Percentiles rank a stretch among this genome's conserved stretches.
Conservation (phyloP, 2,329 filamentous ascomycete genomes). For the Fusarium veterinarium region DNA sequence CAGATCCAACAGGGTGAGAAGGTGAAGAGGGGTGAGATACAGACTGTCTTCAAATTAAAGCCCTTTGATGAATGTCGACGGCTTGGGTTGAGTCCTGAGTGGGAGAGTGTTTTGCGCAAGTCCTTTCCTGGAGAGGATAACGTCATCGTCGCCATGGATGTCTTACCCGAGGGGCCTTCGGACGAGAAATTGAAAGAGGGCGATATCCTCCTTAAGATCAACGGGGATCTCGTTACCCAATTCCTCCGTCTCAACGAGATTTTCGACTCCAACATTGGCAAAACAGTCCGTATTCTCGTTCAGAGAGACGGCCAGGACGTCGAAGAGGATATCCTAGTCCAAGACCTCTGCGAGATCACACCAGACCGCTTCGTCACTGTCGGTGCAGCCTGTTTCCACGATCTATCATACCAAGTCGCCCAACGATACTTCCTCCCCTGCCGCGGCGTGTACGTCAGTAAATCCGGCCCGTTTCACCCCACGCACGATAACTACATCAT, state of each 20-base stretch:
- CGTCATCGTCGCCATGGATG: conserved; percentile 94
- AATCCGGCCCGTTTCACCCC: conserved; percentile 10
- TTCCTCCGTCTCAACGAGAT: conserved; percentile 93
- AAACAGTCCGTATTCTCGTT: conserved; percentile 79
- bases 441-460: conserved; percentile 84
- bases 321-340: conserved; percentile 84
- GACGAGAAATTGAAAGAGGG: conserved; percentile 84
- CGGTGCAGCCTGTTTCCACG: conserved; percentile 92
- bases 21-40: conserved; percentile 89
- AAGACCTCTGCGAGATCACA: conserved; percentile 91
- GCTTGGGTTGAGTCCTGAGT: conserved; percentile 83
- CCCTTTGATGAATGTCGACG: conserved; percentile 96
- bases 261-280: conserved; percentile 83
- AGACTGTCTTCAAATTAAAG: conserved; percentile 96
- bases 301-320: conserved; percentile 90
- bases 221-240: conserved; percentile 90
- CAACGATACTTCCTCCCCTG: conserved; percentile 92
- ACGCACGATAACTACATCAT: conserved; percentile 56
- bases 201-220: conserved; percentile 94
- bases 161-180: conserved; percentile 89
- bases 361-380: conserved; percentile 96
- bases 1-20: conserved; percentile 82
- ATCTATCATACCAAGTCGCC: conserved; percentile 95
- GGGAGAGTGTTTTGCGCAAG: conserved; percentile 85
- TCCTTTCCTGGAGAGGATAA: conserved; percentile 92